Conservation (phyloP, 139 green algal species). For the Monoraphidium neglectum region DNA sequence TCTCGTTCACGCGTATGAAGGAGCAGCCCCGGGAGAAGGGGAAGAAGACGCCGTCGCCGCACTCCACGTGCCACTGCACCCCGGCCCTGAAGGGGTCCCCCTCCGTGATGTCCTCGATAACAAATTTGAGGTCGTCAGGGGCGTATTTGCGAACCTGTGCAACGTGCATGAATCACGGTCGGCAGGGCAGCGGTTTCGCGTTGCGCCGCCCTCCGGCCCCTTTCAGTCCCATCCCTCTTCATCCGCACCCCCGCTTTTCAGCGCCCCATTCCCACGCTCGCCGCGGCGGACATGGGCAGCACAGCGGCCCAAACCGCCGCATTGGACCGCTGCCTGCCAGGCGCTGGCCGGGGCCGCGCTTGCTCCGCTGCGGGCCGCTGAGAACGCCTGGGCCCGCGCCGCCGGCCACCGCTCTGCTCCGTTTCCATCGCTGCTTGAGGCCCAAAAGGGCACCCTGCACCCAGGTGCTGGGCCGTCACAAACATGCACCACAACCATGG, state of each 20-base stretch:
- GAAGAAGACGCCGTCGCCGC: conserved; percentile 61
- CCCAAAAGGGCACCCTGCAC: neutral
- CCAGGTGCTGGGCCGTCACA: neutral
- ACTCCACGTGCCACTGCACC: conserved; percentile 81
- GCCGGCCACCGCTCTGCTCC: neutral
- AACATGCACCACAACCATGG: neutral
- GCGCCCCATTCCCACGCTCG: too few species aligned
- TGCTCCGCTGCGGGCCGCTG: neutral
- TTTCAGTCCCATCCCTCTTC: too few species aligned
- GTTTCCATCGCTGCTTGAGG: neutral
- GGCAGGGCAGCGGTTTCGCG: too few species aligned
- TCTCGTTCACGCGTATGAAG: conserved; percentile 72
- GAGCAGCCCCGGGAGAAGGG: conserved; percentile 78
- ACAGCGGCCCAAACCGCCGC: too few species aligned
- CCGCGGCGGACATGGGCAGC: too few species aligned
- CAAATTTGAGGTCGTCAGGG: conserved; percentile 72
- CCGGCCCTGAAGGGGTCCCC: conserved; percentile 54
- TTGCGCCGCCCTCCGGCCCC: too few species aligned
- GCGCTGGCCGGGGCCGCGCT: too few species aligned
- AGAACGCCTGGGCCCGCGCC: neutral
- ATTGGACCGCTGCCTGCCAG: too few species aligned
- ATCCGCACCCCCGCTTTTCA: too few species aligned
- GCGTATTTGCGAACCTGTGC: conserved; percentile 43
- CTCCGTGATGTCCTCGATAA: conserved; percentile 73
- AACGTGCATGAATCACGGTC: too few species aligned